These are phyloP conservation scores for Yamadazyma pseudoaaseri DNA, from an alignment of 1,139 yeast genomes.

Conservation along the genomic window DNA sequence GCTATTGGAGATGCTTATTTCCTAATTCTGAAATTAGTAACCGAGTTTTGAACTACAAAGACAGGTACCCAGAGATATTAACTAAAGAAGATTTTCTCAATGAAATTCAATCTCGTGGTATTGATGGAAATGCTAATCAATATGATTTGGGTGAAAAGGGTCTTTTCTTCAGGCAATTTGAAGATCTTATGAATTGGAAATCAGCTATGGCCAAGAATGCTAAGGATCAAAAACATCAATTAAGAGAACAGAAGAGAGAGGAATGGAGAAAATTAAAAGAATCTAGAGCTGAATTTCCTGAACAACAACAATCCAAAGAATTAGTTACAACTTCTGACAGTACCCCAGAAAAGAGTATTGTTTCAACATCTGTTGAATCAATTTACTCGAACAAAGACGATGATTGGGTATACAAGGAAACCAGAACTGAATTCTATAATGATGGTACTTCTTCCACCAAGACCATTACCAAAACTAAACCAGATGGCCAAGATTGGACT, in stretches of 20 bases:
- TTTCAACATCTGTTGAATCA: conserved; percentile 51
- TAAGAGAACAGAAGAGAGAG: conserved; percentile 4
- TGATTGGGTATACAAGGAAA: conserved; percentile 51
- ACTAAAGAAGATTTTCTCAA: conserved; percentile 50
- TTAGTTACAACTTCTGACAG: too few relatives aligned
- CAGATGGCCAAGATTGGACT: conserved; percentile 33
- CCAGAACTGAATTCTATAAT: conserved; percentile 51
- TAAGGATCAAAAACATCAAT: conserved; percentile 23
- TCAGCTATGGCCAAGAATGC: conserved; percentile 48
- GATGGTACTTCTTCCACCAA: conserved; percentile 62
- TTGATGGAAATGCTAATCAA: conserved; percentile 13
- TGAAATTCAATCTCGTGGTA: conserved; percentile 18
- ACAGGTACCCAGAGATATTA: conserved; percentile 30
- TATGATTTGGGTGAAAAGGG: conserved; percentile 43
- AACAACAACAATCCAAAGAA: neutral
- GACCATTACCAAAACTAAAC: conserved; percentile 35
- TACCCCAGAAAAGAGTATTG: conserved; percentile 29
- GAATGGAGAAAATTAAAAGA: conserved; percentile 2
- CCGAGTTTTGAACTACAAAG: conserved; percentile 25
- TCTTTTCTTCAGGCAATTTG: conserved; percentile 55
- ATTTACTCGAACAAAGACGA: conserved; percentile 50
- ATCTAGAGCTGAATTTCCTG: neutral
- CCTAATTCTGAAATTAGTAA: conserved; percentile 53
- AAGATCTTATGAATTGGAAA: conserved; percentile 69
- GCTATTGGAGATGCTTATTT: conserved; percentile 86